These are phyloP conservation scores for Scutellaria minor DNA, from an alignment of 257 asterid genomes.

Conservation along the genomic window DNA sequence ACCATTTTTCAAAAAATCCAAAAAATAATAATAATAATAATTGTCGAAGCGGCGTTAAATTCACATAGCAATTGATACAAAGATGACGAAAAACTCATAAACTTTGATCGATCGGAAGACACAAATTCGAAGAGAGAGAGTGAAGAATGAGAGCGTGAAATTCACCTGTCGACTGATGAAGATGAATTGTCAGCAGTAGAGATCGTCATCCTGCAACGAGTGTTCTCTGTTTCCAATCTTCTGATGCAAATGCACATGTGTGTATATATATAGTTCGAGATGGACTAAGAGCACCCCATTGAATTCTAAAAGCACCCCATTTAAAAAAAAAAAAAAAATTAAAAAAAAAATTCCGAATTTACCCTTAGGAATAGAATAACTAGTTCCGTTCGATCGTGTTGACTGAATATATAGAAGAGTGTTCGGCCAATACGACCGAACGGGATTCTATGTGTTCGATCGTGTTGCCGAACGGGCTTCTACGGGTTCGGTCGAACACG, in stretches of 20 bases:
- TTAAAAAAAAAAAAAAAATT: no score
- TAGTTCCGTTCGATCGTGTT: no score
- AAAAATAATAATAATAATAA: no score
- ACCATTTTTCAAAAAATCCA: not conserved
- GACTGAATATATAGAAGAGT: no score
- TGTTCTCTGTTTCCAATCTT: constrained; percentile 3
- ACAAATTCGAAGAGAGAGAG: not conserved
- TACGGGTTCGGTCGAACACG: no score
- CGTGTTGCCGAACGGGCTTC: no score
- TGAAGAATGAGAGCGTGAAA: constrained; percentile 1
- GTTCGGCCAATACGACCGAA: no score
- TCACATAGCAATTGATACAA: not conserved
- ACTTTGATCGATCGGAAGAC: constrained; percentile 6
- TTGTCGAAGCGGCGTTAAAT: not conserved
- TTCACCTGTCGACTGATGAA: constrained; percentile 33
- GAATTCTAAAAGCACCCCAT: no score
- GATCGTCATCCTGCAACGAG: constrained; percentile 36
- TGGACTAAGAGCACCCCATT: no score
- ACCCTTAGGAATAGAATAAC: no score
- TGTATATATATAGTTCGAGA: not conserved
- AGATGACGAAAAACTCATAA: not conserved
- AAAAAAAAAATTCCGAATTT: no score
- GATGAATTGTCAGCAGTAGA: constrained; percentile 33
- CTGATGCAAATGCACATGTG: constrained; percentile 5
- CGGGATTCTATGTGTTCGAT: no score